These are phyloP conservation scores for Phalaenopsis aphrodite DNA, from an alignment of 106 monocot genomes.

Conservation along the genomic window DNA sequence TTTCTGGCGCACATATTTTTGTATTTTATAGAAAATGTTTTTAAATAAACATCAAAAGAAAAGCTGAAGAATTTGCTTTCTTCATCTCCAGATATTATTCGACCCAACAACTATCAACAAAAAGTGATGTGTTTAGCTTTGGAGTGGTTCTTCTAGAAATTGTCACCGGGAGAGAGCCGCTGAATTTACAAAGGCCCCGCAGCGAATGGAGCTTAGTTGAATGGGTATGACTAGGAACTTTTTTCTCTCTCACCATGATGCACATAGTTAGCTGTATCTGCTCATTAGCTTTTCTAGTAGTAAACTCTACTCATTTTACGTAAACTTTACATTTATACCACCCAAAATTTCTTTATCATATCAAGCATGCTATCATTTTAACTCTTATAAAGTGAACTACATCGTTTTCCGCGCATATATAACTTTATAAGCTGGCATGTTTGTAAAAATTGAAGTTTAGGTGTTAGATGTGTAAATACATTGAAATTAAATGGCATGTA, in stretches of 20 bases:
- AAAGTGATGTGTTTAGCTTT: slow-evolving; percentile 57
- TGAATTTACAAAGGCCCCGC: slow-evolving; percentile 41
- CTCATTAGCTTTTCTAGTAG: background rate
- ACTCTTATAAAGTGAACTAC: no score
- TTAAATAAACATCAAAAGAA: background rate
- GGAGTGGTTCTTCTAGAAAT: slow-evolving; percentile 60
- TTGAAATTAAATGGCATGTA: no score
- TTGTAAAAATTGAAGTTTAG: no score
- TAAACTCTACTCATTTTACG: no score
- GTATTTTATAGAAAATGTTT: background rate
- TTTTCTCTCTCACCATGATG: background rate
- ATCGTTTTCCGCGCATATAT: no score
- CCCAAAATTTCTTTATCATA: no score
- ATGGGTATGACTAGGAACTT: slow-evolving; percentile 29
- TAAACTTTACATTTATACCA: no score
- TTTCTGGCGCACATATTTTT: background rate
- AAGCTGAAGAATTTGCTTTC: background rate
- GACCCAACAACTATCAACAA: slow-evolving; percentile 44
- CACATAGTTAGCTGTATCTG: background rate
- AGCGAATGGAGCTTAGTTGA: slow-evolving; percentile 57
- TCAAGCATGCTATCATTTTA: no score
- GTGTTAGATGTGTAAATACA: no score
- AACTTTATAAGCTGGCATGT: no score
- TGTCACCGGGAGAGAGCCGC: slow-evolving; percentile 46
- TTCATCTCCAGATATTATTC: slow-evolving; percentile 43